Evolutionary conservation across 345 rosid genomes (phyloP).

Genomic region (Aquilaria sinensis): DNA sequence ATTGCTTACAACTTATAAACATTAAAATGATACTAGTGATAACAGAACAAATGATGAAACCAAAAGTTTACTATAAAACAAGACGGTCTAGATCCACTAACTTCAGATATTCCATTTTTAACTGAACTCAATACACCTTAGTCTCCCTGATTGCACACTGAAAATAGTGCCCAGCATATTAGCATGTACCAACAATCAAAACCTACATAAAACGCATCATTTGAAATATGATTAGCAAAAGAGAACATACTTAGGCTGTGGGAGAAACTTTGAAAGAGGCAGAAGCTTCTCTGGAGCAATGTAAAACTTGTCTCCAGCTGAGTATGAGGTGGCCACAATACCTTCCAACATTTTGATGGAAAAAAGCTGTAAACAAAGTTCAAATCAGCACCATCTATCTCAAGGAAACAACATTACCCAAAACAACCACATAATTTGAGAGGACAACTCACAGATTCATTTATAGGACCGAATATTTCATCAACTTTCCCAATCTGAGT

Average conservation of each 20-base stretch:
- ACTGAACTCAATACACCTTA: not conserved
- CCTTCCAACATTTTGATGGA: constrained; percentile 95
- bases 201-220: not conserved
- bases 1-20: too few species aligned
- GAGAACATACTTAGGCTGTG: constrained; percentile 80
- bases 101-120: not conserved
- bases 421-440: not conserved
- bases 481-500: constrained; percentile 94
- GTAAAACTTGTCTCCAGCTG: constrained; percentile 72
- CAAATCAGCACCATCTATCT: not conserved
- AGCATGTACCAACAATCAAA: not conserved
- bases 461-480: constrained; percentile 94
- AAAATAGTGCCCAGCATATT: too few species aligned
- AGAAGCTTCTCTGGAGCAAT: constrained; percentile 76
- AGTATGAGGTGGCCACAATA: constrained; percentile 79
- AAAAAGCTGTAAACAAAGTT: constrained; percentile 39
- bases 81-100: not conserved
- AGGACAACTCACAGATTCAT: constrained; percentile 64
- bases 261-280: constrained; percentile 81
- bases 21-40: too few species aligned
- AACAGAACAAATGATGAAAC: not conserved
- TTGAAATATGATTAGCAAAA: not conserved
- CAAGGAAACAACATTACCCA: not conserved
- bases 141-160: not conserved
- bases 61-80: not conserved